Evolutionary conservation across 2,329 filamentous ascomycete genomes (phyloP).

Genomic region (Amauroascus niger): DNA sequence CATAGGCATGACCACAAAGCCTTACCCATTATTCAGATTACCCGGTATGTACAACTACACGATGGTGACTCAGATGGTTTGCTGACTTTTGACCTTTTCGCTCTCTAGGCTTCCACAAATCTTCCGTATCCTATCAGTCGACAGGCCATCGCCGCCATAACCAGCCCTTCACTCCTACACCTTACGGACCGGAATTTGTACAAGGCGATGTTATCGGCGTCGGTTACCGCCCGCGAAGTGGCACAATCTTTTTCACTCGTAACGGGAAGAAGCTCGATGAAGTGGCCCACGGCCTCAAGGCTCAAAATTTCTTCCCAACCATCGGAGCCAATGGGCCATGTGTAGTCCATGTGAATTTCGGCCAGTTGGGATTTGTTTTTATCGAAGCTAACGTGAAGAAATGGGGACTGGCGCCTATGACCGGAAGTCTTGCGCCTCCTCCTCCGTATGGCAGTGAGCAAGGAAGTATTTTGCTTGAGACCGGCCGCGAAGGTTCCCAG

Average conservation of each 20-base stretch:
- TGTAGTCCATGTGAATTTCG: slow-evolving; percentile 91
- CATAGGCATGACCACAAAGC: slow-evolving; percentile 92
- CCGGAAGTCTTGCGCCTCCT: slow-evolving; percentile 84
- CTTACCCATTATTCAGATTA: slow-evolving; percentile 86
- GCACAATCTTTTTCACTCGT: slow-evolving; percentile 93
- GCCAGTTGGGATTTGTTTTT: slow-evolving; percentile 95
- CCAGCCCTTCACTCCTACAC: slow-evolving; percentile 72
- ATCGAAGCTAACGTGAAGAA: slow-evolving; percentile 99
- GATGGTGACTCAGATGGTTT: background rate
- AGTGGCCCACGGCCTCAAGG: slow-evolving; percentile 81
- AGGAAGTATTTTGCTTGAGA: slow-evolving; percentile 87
- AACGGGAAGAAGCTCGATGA: slow-evolving; percentile 97
- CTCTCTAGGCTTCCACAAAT: slow-evolving; percentile 70
- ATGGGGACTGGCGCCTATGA: slow-evolving; percentile 95
- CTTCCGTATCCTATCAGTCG: slow-evolving; percentile 84
- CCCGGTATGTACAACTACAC: slow-evolving; percentile 56
- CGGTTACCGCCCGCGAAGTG: slow-evolving; percentile 86
- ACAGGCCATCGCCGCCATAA: slow-evolving; percentile 80
- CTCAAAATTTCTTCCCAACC: slow-evolving; percentile 94
- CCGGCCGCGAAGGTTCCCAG: slow-evolving; percentile 51
- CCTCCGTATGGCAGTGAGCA: slow-evolving; percentile 96
- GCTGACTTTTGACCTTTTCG: slow-evolving; percentile 15
- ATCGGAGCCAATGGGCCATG: slow-evolving; percentile 93
- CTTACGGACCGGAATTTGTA: slow-evolving; percentile 73
- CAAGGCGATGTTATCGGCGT: slow-evolving; percentile 95